Evolutionary conservation across 495 filamentous ascomycete species (phyloP), one percentile per base, ranked within the genome.

Genomic region (Aspergillus sclerotioniger): DNA sequence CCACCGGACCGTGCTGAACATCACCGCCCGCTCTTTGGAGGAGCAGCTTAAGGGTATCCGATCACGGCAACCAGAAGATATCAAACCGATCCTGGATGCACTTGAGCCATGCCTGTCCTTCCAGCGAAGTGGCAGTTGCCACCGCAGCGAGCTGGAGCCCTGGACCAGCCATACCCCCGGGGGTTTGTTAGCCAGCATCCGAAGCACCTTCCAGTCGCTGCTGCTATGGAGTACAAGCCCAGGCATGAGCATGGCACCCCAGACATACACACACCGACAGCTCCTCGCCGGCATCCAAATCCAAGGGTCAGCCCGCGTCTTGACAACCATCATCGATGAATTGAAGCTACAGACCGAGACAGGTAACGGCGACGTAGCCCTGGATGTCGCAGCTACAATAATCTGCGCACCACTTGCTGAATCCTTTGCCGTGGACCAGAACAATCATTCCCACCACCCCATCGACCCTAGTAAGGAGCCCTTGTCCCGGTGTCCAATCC

Each of bases 1-100:
- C 78, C 90, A 97, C 56, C 78, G 80, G 37, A 88, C 91, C 0
- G 89, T 98, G 7, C 76, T 98, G 25, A 89, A 87, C 56, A 91
- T 96, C 57, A 83, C 91, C 3, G 89, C 90, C 3, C 86, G 86
- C 59, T 84, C 86, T 0, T 76, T 98, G 3, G 87, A 93, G 58
- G 83, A 88, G 59, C 84, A 87, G 29, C 80, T 98, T 15, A 82
- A 84, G 35, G 84, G 87, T 19, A 83, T 96, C 45, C 84, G 89
- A 56, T 81, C 84, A 13, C 82, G 83, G 35, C 81, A 90, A 58
- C 87, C 88, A 2, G 77, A 84, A 49, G 87, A 90, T 54, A 83
- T 93, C 52, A 85, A 89, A 58, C 84, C 89, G 3, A 78, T 96
- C 0, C 78, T 91, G 0, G 78, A 85, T 17, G 78, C 84, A 3